Conservation (phyloP, 805 yeast genomes). For the Saccharomycopsis oosterbeekiorum region DNA sequence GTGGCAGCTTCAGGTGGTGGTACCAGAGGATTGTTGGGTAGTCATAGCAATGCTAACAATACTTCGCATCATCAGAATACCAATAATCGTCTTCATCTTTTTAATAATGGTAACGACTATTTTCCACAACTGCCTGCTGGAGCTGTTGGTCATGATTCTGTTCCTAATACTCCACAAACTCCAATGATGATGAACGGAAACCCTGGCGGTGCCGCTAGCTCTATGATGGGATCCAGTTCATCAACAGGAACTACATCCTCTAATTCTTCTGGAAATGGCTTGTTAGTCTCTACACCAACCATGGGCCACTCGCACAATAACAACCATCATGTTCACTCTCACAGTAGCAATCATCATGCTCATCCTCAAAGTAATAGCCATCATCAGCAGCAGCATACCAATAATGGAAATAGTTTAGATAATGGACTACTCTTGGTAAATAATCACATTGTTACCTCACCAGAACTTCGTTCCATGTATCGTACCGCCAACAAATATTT, state of each 20-base stretch:
- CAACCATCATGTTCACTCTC: background rate
- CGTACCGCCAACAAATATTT: conserved; percentile 45
- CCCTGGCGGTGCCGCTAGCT: background rate
- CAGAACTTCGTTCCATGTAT: conserved; percentile 42
- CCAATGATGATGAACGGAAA: background rate
- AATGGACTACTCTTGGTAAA: conserved; percentile 53
- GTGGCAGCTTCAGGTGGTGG: background rate
- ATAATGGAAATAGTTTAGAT: conserved; percentile 29
- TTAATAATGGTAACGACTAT: background rate
- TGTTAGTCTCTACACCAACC: background rate
- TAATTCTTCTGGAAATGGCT: background rate
- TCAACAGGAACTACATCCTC: background rate
- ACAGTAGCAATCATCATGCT: conserved; percentile 2
- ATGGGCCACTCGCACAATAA: background rate
- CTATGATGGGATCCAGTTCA: background rate
- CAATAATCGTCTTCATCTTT: background rate
- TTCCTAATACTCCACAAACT: background rate
- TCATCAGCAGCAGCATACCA: background rate
- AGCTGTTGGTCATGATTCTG: background rate
- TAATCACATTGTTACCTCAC: conserved; percentile 49
- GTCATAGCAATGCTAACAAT: background rate
- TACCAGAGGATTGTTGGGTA: background rate
- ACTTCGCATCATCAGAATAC: background rate
- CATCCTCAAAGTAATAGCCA: background rate
- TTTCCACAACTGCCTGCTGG: background rate